phyloP scores from a whole-genome alignment of 2,329 filamentous ascomycete genomes.

The Chrysosporium queenslandicum region DNA sequence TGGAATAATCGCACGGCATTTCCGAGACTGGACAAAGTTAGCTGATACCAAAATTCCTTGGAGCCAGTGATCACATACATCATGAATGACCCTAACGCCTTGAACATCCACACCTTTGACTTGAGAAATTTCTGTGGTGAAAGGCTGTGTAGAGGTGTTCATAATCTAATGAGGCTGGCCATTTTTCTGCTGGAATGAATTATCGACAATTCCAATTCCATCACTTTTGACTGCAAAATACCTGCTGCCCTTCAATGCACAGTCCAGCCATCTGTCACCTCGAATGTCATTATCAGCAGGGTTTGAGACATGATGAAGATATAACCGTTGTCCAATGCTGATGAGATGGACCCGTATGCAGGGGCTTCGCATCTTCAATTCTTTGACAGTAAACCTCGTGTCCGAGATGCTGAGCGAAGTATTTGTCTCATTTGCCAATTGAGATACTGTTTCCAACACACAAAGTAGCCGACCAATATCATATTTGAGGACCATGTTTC shows the following conservation, averaged over 20 bases:
- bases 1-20: slow-evolving; percentile 9
- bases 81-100: neutral
- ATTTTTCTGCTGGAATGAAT: neutral
- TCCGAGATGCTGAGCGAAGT: neutral
- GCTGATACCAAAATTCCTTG: neutral
- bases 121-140: slow-evolving; percentile 1
- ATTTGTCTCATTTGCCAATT: neutral
- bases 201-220: neutral
- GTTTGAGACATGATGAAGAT: slow-evolving; percentile 18
- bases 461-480: slow-evolving; percentile 1
- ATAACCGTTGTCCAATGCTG: neutral
- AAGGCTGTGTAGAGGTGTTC: neutral
- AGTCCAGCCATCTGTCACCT: neutral
- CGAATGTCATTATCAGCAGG: slow-evolving; percentile 22
- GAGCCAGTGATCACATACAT: slow-evolving; percentile 3
- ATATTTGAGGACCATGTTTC: neutral
- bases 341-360: slow-evolving; percentile 9
- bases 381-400: neutral
- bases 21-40: slow-evolving; percentile 1
- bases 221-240: slow-evolving; percentile 10
- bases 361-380: neutral
- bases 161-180: slow-evolving; percentile 5
- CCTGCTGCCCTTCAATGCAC: slow-evolving; percentile 6
- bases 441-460: slow-evolving; percentile 13
- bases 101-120: slow-evolving; percentile 1